Base-by-base conservation (phyloP, 1,284 basidiomycete genomes). In the Pyrrhoderma lamaoense region DNA sequence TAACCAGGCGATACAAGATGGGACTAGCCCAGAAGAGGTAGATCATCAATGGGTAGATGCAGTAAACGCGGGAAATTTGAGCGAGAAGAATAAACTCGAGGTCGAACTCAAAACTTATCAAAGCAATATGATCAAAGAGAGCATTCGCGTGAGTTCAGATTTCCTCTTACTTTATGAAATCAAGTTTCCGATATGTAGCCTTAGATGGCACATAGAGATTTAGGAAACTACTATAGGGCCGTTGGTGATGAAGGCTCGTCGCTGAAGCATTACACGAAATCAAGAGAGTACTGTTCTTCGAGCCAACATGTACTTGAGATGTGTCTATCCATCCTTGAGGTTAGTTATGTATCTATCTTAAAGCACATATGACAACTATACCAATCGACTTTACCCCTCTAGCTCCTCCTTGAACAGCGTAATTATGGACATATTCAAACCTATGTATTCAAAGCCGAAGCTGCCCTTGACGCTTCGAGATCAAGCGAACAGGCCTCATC, bases 41-140 rank as follows among this genome's bases (percentile, higher is more conserved):
- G 73, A 84, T 52, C 68, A 74, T 23, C 70, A 67, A 13, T 94
- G 89, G 91, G 63, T 79, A 8, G 81, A 89, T 27, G 73, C 80
- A 53, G 76, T 72, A 16, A 70, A 70, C 44, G 67, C 73, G 51
- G 79, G 74, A 60, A 88, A 88, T 60, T 68, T 72, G 52, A 71
- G 72, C 3, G 87, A 91, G 61, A 72, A 74, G 51, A 77, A 78
- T 23, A 89, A 85, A 65, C 70, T 94, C 47, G 89, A 93, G 66
- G 82, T 89, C 8, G 92, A 94, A 65, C 72, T 95, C 62, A 92
- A 91, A 75, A 87, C 85, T 13, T 93, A 93, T 62, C 76, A 82
- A 55, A 90, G 87, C 61, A 94, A 93, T 63, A 83, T 93, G 79
- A 93, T 94, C 71, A 93, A 93, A 66, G 93, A 95, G 73, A 92